phyloP scores from a whole-genome alignment of 768 basidiomycete species.

The Roridomyces roridus region DNA sequence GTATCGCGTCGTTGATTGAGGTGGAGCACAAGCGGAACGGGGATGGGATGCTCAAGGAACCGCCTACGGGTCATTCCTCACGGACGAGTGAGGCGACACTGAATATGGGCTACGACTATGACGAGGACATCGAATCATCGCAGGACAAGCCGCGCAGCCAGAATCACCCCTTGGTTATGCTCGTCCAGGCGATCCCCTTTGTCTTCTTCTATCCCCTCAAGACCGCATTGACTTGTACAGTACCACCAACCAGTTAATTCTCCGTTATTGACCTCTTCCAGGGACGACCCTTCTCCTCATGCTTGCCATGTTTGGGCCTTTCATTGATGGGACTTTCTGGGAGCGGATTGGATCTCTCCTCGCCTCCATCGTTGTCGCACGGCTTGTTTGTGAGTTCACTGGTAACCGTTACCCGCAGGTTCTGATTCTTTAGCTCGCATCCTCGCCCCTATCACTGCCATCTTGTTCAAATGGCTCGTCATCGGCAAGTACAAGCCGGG shows the following conservation, averaged over 20 bases:
- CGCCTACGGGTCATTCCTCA: not conserved
- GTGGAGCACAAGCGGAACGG: slow-evolving; percentile 28
- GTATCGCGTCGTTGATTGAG: slow-evolving; percentile 46
- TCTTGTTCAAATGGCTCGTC: slow-evolving; percentile 53
- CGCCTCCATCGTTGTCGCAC: slow-evolving; percentile 39
- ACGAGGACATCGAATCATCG: slow-evolving; percentile 32
- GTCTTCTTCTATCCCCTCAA: slow-evolving; percentile 54
- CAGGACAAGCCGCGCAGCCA: slow-evolving; percentile 34
- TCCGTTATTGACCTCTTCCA: slow-evolving; percentile 16
- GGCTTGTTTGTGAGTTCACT: slow-evolving; percentile 25
- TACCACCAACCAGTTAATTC: not conserved
- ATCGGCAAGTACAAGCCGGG: slow-evolving; percentile 50
- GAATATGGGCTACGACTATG: slow-evolving; percentile 36
- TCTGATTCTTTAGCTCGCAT: slow-evolving; percentile 30
- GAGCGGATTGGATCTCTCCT: slow-evolving; percentile 41
- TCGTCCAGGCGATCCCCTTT: slow-evolving; percentile 48
- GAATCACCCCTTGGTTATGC: slow-evolving; percentile 43
- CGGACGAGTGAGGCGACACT: slow-evolving; percentile 26
- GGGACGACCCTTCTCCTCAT: slow-evolving; percentile 48
- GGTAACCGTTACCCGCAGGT: not conserved
- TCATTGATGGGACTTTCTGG: slow-evolving; percentile 38
- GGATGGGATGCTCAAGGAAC: not conserved
- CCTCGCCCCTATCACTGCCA: slow-evolving; percentile 44
- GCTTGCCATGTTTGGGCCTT: slow-evolving; percentile 40
- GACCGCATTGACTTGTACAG: slow-evolving; percentile 46